phyloP scores from a whole-genome alignment of 139 green algal species.

The Klebsormidium nitens region DNA sequence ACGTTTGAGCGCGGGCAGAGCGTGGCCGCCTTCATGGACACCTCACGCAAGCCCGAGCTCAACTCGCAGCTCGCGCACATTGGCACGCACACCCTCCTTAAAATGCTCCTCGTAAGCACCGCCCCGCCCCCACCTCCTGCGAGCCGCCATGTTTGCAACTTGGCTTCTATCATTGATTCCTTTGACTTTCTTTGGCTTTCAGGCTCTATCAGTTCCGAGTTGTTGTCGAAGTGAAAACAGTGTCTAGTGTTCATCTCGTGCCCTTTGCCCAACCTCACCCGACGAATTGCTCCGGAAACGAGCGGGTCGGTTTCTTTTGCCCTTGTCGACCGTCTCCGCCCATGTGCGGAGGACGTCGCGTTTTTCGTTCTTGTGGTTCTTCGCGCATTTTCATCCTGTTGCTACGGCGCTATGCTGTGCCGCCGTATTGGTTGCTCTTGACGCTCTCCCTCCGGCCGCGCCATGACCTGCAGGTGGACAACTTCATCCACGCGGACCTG shows the following conservation, averaged over 20 bases:
- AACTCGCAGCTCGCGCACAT: conserved; percentile 39
- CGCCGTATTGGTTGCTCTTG: too few species aligned
- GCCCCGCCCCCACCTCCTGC: background rate
- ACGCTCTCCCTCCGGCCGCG: background rate
- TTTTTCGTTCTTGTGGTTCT: too few species aligned
- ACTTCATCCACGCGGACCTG: conserved; percentile 94
- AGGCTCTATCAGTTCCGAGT: too few species aligned
- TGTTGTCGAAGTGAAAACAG: too few species aligned
- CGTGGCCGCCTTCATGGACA: conserved; percentile 77
- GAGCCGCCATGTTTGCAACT: background rate
- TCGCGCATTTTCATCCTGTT: too few species aligned
- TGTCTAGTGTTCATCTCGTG: too few species aligned
- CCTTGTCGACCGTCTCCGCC: too few species aligned
- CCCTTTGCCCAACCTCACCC: too few species aligned
- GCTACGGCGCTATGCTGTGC: too few species aligned
- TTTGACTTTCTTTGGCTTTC: conserved; percentile 1
- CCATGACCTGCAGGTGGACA: conserved; percentile 61
- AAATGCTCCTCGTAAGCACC: conserved; percentile 51
- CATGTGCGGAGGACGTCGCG: too few species aligned
- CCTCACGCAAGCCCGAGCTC: conserved; percentile 2
- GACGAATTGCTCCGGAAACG: too few species aligned
- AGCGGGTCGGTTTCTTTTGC: too few species aligned
- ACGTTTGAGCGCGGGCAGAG: conserved; percentile 79
- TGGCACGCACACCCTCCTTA: conserved; percentile 49
- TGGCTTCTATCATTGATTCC: background rate